Evolutionary conservation across 441 rosid genomes (phyloP), one percentile per base, ranked within the genome.

Genomic region (Raphanus hybrid): DNA sequence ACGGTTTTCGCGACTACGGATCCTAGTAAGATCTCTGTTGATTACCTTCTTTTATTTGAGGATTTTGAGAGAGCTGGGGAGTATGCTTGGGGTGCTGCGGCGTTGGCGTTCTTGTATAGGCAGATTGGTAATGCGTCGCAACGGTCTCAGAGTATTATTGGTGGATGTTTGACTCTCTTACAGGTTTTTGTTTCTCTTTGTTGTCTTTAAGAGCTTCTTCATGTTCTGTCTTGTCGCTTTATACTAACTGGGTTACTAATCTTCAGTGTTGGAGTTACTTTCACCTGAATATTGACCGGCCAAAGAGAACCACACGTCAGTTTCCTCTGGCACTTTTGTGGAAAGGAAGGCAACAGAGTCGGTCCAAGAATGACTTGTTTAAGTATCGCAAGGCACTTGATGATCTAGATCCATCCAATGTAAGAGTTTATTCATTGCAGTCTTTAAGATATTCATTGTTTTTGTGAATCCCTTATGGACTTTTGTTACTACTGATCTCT

Each of bases 41-140:
- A 87, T 86, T 88, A 86, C 75, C 88, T 91, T 15, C 84, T 89
- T 8, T 80, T 89, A 65, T 87, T 91, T 58, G 86, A 84, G 69
- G 87, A 91, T 75, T 91, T 91, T 66, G 90, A 85, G 35, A 86
- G 80, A 35, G 91, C 93, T 70, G 93, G 93, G 43, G 84, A 84
- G 32, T 88, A 89, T 50, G 93, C 93, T 8, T 91, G 96, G 92
- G 96, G 92, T 73, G 93, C 96, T 29, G 93, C 96, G 0, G 88
- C 92, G 7, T 61, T 89, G 74, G 90, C 93, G 8, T 91, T 89
- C 80, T 75, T 91, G 65, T 91, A 91, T 72, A 85, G 92, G 80
- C 91, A 92, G 63, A 89, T 91, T 68, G 93, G 93, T 34, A 88
- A 86, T 79, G 96, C 91, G 45, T 87, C 91, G 60, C 86, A 83